Percentiles rank a stretch among this genome's conserved stretches.
phyloP scores from a whole-genome alignment of 495 filamentous ascomycete species.

The Lasiosphaeria hispida region DNA sequence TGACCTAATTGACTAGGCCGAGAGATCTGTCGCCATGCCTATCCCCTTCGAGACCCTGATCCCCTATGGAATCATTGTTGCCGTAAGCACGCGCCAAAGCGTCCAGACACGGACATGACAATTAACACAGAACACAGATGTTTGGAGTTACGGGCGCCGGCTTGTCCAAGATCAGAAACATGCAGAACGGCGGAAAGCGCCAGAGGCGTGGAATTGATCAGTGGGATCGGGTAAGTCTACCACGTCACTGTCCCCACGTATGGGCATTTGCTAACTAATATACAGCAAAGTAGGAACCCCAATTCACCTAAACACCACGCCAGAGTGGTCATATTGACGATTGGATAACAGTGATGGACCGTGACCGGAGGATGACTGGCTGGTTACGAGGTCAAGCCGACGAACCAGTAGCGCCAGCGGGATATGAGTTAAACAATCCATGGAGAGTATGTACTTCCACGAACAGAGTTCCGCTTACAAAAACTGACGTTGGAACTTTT shows the following conservation, averaged over 20 bases:
- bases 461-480: neutral
- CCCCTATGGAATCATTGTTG: slow-evolving; percentile 87
- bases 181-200: slow-evolving; percentile 86
- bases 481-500: slow-evolving; percentile 13
- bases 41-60: slow-evolving; percentile 94
- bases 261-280: slow-evolving; percentile 31
- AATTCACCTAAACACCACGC: neutral
- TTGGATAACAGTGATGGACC: slow-evolving; percentile 84
- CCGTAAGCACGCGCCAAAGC: slow-evolving; percentile 54
- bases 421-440: slow-evolving; percentile 92
- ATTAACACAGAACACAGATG: slow-evolving; percentile 59
- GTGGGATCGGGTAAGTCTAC: slow-evolving; percentile 86
- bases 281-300: slow-evolving; percentile 69
- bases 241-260: neutral
- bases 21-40: slow-evolving; percentile 63
- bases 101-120: neutral
- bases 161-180: slow-evolving; percentile 67
- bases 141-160: slow-evolving; percentile 80
- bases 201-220: slow-evolving; percentile 78
- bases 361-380: slow-evolving; percentile 88
- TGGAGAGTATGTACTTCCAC: slow-evolving; percentile 62
- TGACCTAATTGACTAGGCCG: slow-evolving; percentile 27
- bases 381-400: slow-evolving; percentile 80
- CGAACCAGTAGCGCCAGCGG: slow-evolving; percentile 70
- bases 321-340: slow-evolving; percentile 20